These are phyloP conservation scores for Bjerkandera adusta DNA, from an alignment of 1,284 basidiomycete genomes.

Conservation along the genomic window DNA sequence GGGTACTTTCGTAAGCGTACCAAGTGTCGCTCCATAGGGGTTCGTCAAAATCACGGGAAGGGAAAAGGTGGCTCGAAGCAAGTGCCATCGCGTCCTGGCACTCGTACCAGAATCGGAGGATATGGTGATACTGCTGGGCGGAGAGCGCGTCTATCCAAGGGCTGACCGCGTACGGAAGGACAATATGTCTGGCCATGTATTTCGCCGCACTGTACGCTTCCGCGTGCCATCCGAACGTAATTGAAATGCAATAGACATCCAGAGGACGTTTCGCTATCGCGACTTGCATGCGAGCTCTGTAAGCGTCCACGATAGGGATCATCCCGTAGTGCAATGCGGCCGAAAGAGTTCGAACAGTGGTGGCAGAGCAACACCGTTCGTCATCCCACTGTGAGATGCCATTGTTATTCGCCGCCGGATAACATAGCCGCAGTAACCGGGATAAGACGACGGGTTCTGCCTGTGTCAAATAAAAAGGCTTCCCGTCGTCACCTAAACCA, in stretches of 20 bases:
- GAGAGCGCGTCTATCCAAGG: not conserved
- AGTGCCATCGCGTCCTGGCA: not conserved
- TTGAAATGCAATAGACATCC: not conserved
- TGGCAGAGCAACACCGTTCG: not conserved
- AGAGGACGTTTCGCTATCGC: not conserved
- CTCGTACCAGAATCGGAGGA: not conserved
- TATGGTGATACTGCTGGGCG: not conserved
- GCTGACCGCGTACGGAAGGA: constrained; percentile 35
- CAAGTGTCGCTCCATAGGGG: not conserved
- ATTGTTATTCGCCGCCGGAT: not conserved
- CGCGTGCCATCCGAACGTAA: constrained; percentile 18
- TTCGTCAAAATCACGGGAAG: too few species aligned
- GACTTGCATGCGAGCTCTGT: not conserved
- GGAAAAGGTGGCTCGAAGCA: not conserved
- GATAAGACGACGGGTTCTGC: not conserved
- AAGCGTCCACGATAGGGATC: not conserved
- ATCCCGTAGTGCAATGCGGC: not conserved
- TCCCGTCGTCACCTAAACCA: not conserved
- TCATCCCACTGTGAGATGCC: not conserved
- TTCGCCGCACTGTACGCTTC: constrained; percentile 35
- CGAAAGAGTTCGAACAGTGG: not conserved
- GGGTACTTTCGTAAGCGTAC: not conserved
- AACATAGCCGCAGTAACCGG: not conserved
- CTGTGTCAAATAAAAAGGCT: not conserved
- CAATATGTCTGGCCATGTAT: constrained; percentile 32